Evolutionary conservation across 2,329 filamentous ascomycete species (phyloP), one percentile per base, ranked within the genome.

Genomic region (Ophiosphaerella korrae): DNA sequence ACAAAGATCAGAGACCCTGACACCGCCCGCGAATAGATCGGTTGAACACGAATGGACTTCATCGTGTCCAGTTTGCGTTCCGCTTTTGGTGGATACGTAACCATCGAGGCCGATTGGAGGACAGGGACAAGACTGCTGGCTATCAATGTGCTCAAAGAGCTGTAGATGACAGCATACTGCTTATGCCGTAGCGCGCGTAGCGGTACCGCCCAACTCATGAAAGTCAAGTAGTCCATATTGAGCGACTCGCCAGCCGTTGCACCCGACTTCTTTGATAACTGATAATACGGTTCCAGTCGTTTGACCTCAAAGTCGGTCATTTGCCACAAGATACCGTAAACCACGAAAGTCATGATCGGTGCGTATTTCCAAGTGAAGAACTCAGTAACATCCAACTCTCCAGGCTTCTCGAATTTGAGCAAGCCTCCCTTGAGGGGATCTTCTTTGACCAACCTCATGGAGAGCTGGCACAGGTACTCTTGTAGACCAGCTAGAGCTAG

Each of bases 151-250:
- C 84, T 83, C 5, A 88, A 57, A 0, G 87, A 88, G 0, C 86
- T 89, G 12, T 87, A 75, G 0, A 82, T 82, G 5, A 91, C 88
- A 0, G 88, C 86, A 65, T 86, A 88, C 61, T 91, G 88, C 38
- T 79, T 80, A 55, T 83, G 80, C 52, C 77, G 77, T 2, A 89
- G 63, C 1, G 88, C 87, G 39, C 81, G 78, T 4, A 90, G 70
- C 0, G 88, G 88, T 2, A 86, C 80, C 34, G 87, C 72, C 62
- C 88, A 84, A 62, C 81, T 85, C 74, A 87, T 83, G 59, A 84
- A 81, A 5, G 87, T 89, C 38, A 89, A 80, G 52, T 91, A 91
- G 68, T 90, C 86, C 53, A 89, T 86, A 56, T 90, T 90, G 63
- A 91, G 82, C 0, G 85, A 88, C 64, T 73, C 71, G 11, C 62